Evolutionary conservation across 164 flowering plant species (phyloP).

Genomic region (Cinnamomum chago): DNA sequence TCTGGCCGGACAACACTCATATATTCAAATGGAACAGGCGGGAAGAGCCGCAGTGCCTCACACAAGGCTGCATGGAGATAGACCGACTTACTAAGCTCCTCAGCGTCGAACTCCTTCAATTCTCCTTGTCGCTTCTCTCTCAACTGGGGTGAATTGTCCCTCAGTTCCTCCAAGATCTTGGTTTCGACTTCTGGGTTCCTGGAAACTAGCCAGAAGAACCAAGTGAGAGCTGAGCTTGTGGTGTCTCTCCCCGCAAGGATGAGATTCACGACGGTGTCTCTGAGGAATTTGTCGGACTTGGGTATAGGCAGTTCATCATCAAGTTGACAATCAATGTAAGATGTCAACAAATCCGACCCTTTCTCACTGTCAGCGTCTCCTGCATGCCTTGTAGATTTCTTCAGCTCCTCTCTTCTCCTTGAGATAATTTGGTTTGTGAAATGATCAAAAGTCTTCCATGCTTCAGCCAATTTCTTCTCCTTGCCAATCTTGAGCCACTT

Average conservation of each 20-base stretch:
- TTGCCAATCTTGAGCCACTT: conserved; percentile 18
- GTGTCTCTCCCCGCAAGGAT: conserved; percentile 18
- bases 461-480: conserved; percentile 21
- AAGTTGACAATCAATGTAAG: conserved; percentile 4
- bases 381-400: neutral
- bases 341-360: conserved; percentile 9
- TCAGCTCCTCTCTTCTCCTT: conserved; percentile 1
- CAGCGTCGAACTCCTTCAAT: neutral
- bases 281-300: conserved; percentile 4
- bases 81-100: conserved; percentile 21
- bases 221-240: conserved; percentile 1
- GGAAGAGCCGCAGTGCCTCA: conserved; percentile 33
- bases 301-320: neutral
- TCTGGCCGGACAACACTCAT: conserved; percentile 20
- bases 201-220: conserved; percentile 20
- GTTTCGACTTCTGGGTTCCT: neutral
- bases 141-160: neutral
- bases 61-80: conserved; percentile 39
- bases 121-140: neutral
- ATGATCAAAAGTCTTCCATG: conserved; percentile 9
- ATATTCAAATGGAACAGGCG: conserved; percentile 29
- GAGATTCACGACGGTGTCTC: conserved; percentile 10
- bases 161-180: neutral
- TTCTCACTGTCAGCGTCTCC: neutral
- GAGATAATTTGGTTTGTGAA: conserved; percentile 8